Evolutionary conservation across 495 filamentous ascomycete species (phyloP).

Genomic region (Annulohypoxylon bovei): DNA sequence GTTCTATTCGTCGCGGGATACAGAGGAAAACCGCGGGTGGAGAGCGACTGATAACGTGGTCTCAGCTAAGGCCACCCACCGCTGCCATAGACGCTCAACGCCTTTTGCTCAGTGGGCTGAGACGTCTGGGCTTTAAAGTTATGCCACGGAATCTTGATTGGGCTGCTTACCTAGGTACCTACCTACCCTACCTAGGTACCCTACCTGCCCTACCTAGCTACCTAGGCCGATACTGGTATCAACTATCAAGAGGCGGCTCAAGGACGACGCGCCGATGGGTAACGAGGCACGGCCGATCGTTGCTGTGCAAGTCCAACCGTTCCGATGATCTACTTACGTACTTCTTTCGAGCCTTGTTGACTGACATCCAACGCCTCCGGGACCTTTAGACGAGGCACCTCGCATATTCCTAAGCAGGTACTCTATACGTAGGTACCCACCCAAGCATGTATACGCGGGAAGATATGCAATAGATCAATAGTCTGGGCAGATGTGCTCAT

Average conservation of each 20-base stretch:
- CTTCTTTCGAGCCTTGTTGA: not conserved
- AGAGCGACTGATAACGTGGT: constrained; percentile 1
- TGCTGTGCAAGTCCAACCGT: not conserved
- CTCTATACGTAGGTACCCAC: not conserved
- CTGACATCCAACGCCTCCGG: not conserved
- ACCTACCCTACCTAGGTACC: too few relatives aligned
- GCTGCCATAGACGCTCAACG: not conserved
- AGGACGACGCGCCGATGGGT: not conserved
- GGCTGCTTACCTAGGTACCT: not conserved
- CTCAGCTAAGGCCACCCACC: not conserved
- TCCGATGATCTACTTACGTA: not conserved
- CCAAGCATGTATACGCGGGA: not conserved
- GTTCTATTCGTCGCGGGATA: not conserved
- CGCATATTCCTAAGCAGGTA: not conserved
- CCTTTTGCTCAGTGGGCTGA: constrained; percentile 8
- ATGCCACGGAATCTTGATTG: not conserved
- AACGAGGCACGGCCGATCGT: not conserved
- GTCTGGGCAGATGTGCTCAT: not conserved
- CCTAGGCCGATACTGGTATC: not conserved
- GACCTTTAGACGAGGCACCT: not conserved
- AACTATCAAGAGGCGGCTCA: not conserved
- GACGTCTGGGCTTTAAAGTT: constrained; percentile 10
- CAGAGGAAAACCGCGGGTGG: not conserved
- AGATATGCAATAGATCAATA: constrained; percentile 12
- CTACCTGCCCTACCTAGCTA: too few relatives aligned